Base-by-base conservation (phyloP, 148 eudicot species). In the Vaccinium corymbosum region DNA sequence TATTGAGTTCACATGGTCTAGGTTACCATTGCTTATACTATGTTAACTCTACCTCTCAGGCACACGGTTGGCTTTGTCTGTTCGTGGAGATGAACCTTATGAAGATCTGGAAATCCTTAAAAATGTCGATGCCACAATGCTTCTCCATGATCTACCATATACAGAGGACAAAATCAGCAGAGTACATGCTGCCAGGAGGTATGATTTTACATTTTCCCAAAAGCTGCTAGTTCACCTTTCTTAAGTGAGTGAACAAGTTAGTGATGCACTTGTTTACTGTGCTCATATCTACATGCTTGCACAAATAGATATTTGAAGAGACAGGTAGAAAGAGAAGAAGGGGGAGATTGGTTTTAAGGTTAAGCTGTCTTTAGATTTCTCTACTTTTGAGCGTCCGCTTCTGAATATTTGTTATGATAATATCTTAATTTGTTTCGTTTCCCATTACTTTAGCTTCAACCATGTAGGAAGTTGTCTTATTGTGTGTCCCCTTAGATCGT, bases 121-220 rank as follows among this genome's bases (percentile, higher is more conserved):
- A 89, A 91, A 81, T 53, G 80, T 88, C 66, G 97, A 93, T 89
- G 95, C 90, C 46, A 91, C 88, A 19, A 93, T 94, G 96, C 64
- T 93, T 83, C 86, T 94, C 64, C 95, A 94, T 85, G 88, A 90
- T 53, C 88, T 91, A 42, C 93, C 92, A 80, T 89, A 84, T 48
- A 76, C 90, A 46, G 98, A 97, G 78, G 97, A 92, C 57, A 93
- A 93, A 84, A 88, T 89, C 56, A 89, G 99, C 87, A 88, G 99
- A 90, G 95, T 97, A 56, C 99, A 97, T 79, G 94, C 98, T 32
- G 98, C 93, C 78, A 89, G 99, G 79, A 93, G 98, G 99, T 94
- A 91, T 5, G 9, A 80, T 50, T 4, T 13, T 50, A 25, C 27
- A 48, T 29, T 51, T 16, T 77, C 56, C 20, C 16, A 42, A 19